Percentiles rank a stretch among this genome's conserved stretches.
Evolutionary conservation across 2,329 filamentous ascomycete species (phyloP).

Genomic region (Claviceps fusiformis): DNA sequence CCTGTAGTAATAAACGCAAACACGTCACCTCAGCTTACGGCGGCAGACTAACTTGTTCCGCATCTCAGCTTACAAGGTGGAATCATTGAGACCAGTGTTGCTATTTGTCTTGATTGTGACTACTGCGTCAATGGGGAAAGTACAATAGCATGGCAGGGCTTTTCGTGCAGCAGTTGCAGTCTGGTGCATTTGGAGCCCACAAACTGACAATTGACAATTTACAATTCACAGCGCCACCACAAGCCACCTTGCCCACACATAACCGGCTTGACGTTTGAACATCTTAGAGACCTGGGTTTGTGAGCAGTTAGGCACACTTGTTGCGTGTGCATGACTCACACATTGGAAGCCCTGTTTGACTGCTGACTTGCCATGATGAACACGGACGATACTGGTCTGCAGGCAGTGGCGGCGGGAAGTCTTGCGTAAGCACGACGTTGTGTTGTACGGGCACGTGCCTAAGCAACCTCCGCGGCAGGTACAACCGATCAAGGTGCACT

Average conservation of each 20-base stretch:
- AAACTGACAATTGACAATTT: background rate
- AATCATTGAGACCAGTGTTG: background rate
- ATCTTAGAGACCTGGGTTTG: background rate
- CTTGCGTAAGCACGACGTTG: background rate
- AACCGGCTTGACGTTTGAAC: background rate
- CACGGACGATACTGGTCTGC: background rate
- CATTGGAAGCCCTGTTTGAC: background rate
- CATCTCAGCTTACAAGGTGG: background rate
- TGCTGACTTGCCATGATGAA: background rate
- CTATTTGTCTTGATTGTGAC: too few species aligned
- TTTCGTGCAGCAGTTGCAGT: background rate
- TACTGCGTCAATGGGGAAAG: too few species aligned
- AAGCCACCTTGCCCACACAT: background rate
- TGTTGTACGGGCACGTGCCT: background rate
- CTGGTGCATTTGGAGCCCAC: background rate
- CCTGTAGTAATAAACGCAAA: background rate
- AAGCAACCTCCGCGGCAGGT: background rate
- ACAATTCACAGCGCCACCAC: background rate
- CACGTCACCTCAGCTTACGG: background rate
- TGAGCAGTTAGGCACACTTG: background rate
- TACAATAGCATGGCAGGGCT: background rate
- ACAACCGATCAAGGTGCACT: background rate
- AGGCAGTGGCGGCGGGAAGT: background rate
- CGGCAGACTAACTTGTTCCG: background rate
- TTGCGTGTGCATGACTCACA: background rate